phyloP scores from a whole-genome alignment of 768 basidiomycete genomes.

The Galerina marginata region DNA sequence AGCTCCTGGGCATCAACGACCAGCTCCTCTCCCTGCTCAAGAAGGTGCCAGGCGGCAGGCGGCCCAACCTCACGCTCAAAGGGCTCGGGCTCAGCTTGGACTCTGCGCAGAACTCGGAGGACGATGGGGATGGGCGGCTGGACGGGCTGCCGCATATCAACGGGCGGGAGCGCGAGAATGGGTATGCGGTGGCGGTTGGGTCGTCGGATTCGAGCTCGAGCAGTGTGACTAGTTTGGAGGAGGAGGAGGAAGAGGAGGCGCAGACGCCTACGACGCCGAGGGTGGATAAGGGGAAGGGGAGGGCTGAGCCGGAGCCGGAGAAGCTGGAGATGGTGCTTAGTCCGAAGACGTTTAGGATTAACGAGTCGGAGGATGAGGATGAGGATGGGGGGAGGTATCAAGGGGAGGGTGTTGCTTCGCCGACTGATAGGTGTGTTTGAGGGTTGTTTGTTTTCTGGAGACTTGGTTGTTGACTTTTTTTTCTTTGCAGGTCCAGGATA shows the following conservation, averaged over 20 bases:
- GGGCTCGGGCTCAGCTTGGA: constrained; percentile 51
- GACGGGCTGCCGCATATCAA: constrained; percentile 31
- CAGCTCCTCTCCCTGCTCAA: constrained; percentile 62
- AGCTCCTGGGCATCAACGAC: constrained; percentile 77
- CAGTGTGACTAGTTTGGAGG: constrained; percentile 24
- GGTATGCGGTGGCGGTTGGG: neutral
- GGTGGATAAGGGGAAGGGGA: constrained; percentile 80
- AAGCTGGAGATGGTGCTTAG: constrained; percentile 73
- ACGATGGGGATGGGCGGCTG: constrained; percentile 27
- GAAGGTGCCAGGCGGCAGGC: constrained; percentile 42
- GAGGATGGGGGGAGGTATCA: constrained; percentile 39
- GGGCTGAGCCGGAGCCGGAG: constrained; percentile 71
- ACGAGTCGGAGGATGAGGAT: constrained; percentile 58
- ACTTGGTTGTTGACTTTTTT: constrained; percentile 2
- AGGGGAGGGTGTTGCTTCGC: constrained; percentile 38
- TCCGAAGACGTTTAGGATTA: constrained; percentile 57
- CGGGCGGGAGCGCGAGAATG: constrained; percentile 23
- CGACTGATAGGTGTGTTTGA: constrained; percentile 55
- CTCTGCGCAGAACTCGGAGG: constrained; percentile 17
- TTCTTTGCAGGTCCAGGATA: constrained; percentile 60
- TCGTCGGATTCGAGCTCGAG: constrained; percentile 18
- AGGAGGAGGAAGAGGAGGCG: constrained; percentile 34
- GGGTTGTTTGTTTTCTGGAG: neutral
- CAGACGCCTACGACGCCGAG: constrained; percentile 59
- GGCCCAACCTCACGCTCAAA: constrained; percentile 46